Percentiles rank a stretch among this genome's conserved stretches.
These are phyloP conservation scores for Blastobotrys americana DNA, from an alignment of 805 yeast species.

Conservation along the genomic window DNA sequence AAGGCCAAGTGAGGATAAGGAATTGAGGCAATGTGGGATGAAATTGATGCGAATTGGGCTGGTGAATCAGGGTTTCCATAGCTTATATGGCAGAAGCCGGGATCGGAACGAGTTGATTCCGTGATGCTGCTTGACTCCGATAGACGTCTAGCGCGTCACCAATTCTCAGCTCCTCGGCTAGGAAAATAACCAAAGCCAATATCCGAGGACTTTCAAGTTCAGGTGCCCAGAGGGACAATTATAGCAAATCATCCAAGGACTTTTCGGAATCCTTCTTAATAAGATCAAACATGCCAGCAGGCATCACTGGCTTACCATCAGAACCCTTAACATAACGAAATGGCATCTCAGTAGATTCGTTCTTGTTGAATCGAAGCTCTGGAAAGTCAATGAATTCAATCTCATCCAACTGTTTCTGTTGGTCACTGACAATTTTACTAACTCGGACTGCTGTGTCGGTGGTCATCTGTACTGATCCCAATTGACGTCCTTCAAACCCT, in stretches of 20 bases:
- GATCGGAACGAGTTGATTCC: too few species aligned
- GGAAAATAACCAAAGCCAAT: too few species aligned
- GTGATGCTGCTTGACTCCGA: too few species aligned
- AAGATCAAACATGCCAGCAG: slow-evolving; percentile 79
- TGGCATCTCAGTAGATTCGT: slow-evolving; percentile 97
- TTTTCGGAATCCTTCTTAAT: slow-evolving; percentile 83
- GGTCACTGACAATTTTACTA: slow-evolving; percentile 69
- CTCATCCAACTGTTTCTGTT: slow-evolving; percentile 51
- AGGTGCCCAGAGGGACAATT: too few species aligned
- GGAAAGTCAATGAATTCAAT: slow-evolving; percentile 89
- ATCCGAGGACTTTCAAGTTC: too few species aligned
- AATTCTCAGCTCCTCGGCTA: too few species aligned
- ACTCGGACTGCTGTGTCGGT: slow-evolving; percentile 96
- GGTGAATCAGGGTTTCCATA: too few species aligned
- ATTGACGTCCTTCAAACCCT: slow-evolving; percentile 79
- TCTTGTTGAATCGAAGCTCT: slow-evolving; percentile 76
- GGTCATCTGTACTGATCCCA: slow-evolving; percentile 90
- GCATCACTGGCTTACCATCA: slow-evolving; percentile 69
- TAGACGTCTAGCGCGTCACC: too few species aligned
- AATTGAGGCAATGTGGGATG: too few species aligned
- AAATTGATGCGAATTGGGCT: too few species aligned
- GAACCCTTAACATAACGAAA: slow-evolving; percentile 74
- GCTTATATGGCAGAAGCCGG: too few species aligned
- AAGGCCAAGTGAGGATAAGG: too few species aligned
- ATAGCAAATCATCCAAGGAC: slow-evolving; percentile 35